Evolutionary conservation across 345 rosid genomes (phyloP), one percentile per base, ranked within the genome.

Genomic region (Kandelia obovata): DNA sequence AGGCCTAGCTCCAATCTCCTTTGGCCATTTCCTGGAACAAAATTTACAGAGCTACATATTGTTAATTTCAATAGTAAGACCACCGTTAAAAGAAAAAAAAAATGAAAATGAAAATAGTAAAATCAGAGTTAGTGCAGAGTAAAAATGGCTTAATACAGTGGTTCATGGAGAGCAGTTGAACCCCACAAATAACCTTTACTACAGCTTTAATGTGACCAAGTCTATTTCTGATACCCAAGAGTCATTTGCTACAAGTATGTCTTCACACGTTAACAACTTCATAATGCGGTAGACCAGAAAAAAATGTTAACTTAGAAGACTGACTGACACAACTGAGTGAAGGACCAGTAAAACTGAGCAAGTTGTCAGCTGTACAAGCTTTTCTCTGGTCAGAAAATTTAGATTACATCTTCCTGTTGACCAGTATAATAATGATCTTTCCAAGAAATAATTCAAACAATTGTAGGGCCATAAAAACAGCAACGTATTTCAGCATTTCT

Each of bases 1-100:
- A 83, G 58, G 73, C 77, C 82, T 3, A 83, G 55, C 77, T 60
- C 52, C 75, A 73, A 2, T 47, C 7, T 6, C 60, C 5, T 15
- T 53, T 3, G 66, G 21, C 34, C 7, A 34, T 58, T 51, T 62
- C 71, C 89, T 83, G 81, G 69, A 68, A 71, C 39, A 31, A 28
- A 61, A 28, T 21, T 35, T 16, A 27, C 53, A 62, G 34, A 16
- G 2, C 55, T 27, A 4, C 7, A 21, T 9, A 21, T 1, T 23
- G 59, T 61, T 32, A 61, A 3, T 39, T 15, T 47, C 7, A 32
- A 7, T 30, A 60, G 51, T 25, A 56, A 27, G 4, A 5, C 49
- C 17, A 64, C 21, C 5, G 55, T 23, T 0, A 21, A 7, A 51
- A 11, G 43, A 15, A 34, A 34, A 7, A 34, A 34, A 34, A 34